These are phyloP conservation scores for Kodamaea kakaduensis DNA, from an alignment of 805 yeast species.

Conservation along the genomic window DNA sequence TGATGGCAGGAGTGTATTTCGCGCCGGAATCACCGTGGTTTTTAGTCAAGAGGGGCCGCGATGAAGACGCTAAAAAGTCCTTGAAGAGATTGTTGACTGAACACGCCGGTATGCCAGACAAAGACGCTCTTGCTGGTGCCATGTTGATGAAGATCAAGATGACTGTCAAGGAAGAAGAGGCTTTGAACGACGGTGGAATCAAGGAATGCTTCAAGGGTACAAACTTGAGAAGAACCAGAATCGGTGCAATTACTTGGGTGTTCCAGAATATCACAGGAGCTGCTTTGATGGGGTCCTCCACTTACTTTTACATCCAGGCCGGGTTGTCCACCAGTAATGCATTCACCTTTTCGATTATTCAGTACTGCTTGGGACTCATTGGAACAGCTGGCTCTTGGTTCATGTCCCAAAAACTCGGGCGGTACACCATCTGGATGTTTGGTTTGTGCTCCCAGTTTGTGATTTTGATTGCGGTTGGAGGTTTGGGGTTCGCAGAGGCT, in stretches of 20 bases:
- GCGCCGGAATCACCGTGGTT: constrained; percentile 50
- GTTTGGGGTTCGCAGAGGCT: constrained; percentile 25
- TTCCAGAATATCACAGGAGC: constrained; percentile 46
- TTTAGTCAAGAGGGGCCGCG: constrained; percentile 33
- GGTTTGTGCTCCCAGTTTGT: constrained; percentile 34
- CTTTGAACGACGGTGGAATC: constrained; percentile 21
- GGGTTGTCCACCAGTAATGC: constrained; percentile 42
- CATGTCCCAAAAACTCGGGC: constrained; percentile 35
- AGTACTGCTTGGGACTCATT: constrained; percentile 41
- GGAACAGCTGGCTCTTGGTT: constrained; percentile 47
- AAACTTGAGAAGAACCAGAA: constrained; percentile 48
- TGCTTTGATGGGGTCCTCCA: constrained; percentile 44
- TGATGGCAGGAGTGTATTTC: constrained; percentile 30
- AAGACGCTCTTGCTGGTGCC: constrained; percentile 30
- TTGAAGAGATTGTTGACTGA: constrained; percentile 33
- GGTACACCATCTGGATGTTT: constrained; percentile 35
- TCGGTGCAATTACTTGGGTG: constrained; percentile 42
- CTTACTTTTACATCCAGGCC: constrained; percentile 49
- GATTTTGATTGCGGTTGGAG: constrained; percentile 42
- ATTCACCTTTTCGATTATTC: constrained; percentile 45
- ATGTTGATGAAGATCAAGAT: constrained; percentile 44
- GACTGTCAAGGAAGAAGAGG: constrained; percentile 39
- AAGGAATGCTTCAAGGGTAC: constrained; percentile 47
- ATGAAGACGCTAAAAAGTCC: constrained; percentile 39
- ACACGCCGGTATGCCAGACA: constrained; percentile 29